Evolutionary conservation across 805 yeast genomes (phyloP), one percentile per base, ranked within the genome.

Genomic region (Kluyveromyces aestuarii): DNA sequence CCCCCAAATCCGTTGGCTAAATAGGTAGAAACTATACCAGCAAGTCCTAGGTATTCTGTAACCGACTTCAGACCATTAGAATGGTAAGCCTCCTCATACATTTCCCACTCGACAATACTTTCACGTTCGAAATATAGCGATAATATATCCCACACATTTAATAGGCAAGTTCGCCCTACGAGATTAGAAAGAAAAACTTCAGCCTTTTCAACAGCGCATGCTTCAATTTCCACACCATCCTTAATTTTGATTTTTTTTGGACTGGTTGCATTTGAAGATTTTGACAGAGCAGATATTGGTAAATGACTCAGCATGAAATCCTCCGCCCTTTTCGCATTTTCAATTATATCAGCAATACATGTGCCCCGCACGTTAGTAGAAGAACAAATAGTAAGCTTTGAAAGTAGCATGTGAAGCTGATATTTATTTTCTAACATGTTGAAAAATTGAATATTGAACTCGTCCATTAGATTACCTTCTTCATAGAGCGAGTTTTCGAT

Each of bases 51-150:
- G 30, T 44, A 44, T 21, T 36, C 27, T 14, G 10, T 13, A 18
- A 44, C 36, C 13, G 47, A n/a, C 11, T 36, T 16, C 9, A 44
- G 14, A 14, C 41, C 35, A 25, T 52, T 51, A 7, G 33, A 39
- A 13, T 54, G 53, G 41, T 48, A 55, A 37, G 47, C 46, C 13
- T 11, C n/a, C 33, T 44, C 44, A 39, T 45, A 49, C 17, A 11
- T 45, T 37, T 48, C 50, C 17, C 41, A 37, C 17, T 51, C 40
- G 9, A 27, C 41, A 5, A 13, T 41, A 35, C 16, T 44, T 27
- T 21, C 46, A 25, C 35, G 50, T 46, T 58, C 62, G 42, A 58
- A 58, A 49, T 55, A 39, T 9, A 48, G 18, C 8, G 50, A 18
- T 11, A 58, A 30, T n/a, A 40, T 37, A 8, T 46, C 47, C 41